Conservation (phyloP, 1,284 basidiomycete genomes). For the Xerocomus tenax region DNA sequence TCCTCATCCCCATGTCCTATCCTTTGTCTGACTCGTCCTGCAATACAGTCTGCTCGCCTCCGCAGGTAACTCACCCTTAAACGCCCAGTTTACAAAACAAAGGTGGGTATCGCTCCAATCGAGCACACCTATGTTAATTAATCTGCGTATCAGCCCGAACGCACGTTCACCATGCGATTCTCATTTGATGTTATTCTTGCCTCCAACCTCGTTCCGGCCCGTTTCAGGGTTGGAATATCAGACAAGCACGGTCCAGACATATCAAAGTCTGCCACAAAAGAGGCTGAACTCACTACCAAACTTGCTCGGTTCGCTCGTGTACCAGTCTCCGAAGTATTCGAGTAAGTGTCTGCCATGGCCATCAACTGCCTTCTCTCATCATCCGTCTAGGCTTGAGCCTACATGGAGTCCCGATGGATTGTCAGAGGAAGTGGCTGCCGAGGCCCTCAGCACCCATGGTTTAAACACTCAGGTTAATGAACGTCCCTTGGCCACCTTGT, state of each 20-base stretch:
- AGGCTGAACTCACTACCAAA: constrained; percentile 19
- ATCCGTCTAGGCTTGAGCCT: constrained; percentile 22
- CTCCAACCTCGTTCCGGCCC: constrained; percentile 20
- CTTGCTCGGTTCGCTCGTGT: constrained; percentile 25
- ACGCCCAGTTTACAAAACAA: constrained; percentile 12
- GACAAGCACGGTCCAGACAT: constrained; percentile 29
- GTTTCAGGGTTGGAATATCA: constrained; percentile 16
- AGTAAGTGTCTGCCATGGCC: constrained; percentile 10
- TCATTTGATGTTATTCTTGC: constrained; percentile 18
- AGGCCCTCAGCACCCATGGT: constrained; percentile 20
- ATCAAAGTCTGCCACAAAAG: constrained; percentile 17
- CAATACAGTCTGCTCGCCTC: constrained; percentile 22
- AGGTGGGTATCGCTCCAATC: constrained; percentile 12
- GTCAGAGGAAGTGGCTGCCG: constrained; percentile 20
- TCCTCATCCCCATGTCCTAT: background rate
- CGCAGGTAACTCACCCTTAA: constrained; percentile 30
- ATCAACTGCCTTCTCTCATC: background rate
- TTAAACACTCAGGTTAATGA: constrained; percentile 25
- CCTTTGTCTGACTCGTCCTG: constrained; percentile 6
- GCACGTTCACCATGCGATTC: constrained; percentile 18
- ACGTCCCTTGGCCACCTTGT: constrained; percentile 26
- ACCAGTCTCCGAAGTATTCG: constrained; percentile 20
- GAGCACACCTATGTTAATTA: constrained; percentile 11
- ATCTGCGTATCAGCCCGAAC: constrained; percentile 15
- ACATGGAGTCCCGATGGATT: constrained; percentile 22